phyloP scores from a whole-genome alignment of 495 filamentous ascomycete genomes.

The Hypoxylon intermedium region DNA sequence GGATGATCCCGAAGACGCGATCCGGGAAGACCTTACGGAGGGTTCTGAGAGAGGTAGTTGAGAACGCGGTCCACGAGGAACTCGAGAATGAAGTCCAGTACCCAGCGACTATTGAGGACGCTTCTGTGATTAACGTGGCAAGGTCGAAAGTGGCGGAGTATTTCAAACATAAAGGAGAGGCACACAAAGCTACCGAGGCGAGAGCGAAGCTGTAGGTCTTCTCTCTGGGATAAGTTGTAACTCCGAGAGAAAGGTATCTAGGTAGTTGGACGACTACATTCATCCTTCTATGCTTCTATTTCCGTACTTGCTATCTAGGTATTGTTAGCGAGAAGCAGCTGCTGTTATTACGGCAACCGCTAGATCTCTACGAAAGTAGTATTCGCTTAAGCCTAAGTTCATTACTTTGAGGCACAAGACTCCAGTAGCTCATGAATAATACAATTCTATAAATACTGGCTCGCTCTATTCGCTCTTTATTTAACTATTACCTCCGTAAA shows the following conservation, averaged over 20 bases:
- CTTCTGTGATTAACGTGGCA: constrained; percentile 56
- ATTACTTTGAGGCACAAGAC: background rate
- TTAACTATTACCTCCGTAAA: background rate
- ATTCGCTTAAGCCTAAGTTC: background rate
- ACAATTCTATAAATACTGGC: background rate
- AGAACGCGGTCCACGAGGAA: constrained; percentile 65
- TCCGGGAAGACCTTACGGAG: constrained; percentile 86
- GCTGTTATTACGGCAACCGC: constrained; percentile 1
- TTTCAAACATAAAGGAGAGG: constrained; percentile 52
- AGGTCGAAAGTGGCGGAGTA: constrained; percentile 56
- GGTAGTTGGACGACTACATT: background rate
- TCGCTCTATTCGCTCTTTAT: background rate
- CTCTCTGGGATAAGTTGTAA: background rate
- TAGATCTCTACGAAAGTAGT: background rate
- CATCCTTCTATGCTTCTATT: constrained; percentile 2
- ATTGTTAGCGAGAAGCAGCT: background rate
- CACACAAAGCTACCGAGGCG: constrained; percentile 59
- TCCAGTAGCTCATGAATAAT: background rate
- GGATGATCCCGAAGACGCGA: constrained; percentile 92
- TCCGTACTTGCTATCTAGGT: background rate
- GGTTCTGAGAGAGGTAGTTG: constrained; percentile 80
- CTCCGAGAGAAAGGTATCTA: too few relatives aligned
- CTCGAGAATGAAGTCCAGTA: constrained; percentile 57
- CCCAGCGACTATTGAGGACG: constrained; percentile 64
- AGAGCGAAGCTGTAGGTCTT: constrained; percentile 63